These are phyloP conservation scores for Verticillium alfalfae DNA, from an alignment of 2,329 filamentous ascomycete genomes.

Conservation along the genomic window DNA sequence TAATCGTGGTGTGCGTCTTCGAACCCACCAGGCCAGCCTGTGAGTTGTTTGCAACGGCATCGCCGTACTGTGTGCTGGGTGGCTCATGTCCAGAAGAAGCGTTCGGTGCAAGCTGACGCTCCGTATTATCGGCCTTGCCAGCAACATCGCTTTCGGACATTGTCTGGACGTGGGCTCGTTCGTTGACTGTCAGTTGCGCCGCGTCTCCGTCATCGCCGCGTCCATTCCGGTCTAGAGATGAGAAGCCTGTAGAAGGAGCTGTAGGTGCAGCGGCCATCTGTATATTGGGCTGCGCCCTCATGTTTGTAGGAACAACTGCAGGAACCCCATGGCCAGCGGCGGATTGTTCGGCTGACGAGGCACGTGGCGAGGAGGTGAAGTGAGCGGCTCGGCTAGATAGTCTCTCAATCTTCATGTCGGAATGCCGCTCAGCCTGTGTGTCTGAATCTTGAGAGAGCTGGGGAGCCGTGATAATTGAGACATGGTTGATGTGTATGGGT, in stretches of 20 bases:
- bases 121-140: neutral
- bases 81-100: neutral
- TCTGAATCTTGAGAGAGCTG: neutral
- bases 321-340: neutral
- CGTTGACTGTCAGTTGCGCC: neutral
- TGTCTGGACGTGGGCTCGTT: neutral
- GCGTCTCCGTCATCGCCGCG: neutral
- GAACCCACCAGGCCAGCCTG: neutral
- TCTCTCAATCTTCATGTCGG: neutral
- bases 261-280: neutral
- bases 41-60: neutral
- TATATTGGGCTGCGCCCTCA: neutral
- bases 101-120: neutral
- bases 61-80: neutral
- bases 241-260: neutral
- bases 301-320: neutral
- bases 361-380: neutral
- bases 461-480: slow-evolving; percentile 6
- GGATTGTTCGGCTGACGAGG: neutral
- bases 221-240: neutral
- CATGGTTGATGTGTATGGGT: slow-evolving; percentile 9
- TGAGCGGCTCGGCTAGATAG: neutral
- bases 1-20: neutral
- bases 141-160: neutral
- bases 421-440: neutral